phyloP scores from a whole-genome alignment of 1,284 basidiomycete genomes.

The Crucibulum parvulum region DNA sequence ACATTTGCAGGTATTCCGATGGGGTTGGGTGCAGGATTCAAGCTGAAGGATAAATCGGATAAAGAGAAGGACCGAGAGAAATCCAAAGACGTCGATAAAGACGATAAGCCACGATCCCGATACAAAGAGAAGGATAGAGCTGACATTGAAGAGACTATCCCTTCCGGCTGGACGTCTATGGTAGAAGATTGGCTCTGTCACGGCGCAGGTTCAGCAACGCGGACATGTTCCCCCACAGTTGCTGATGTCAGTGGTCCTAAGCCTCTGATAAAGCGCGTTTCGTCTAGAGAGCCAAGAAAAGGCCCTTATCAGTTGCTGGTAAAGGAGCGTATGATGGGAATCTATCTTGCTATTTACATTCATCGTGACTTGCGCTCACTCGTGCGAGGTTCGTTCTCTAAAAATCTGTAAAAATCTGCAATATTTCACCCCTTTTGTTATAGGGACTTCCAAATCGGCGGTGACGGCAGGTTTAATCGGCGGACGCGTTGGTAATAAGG shows the following conservation, averaged over 20 bases:
- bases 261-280: slow-evolving; percentile 42
- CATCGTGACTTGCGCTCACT: slow-evolving; percentile 69
- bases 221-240: slow-evolving; percentile 34
- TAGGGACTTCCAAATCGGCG: slow-evolving; percentile 71
- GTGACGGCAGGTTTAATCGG: slow-evolving; percentile 90
- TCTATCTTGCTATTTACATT: slow-evolving; percentile 80
- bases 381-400: slow-evolving; percentile 56
- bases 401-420: neutral
- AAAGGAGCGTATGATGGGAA: slow-evolving; percentile 90
- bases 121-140: slow-evolving; percentile 51
- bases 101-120: slow-evolving; percentile 25
- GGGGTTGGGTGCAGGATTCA: slow-evolving; percentile 80
- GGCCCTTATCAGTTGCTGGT: slow-evolving; percentile 82
- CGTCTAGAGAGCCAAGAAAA: slow-evolving; percentile 49
- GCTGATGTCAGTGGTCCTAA: slow-evolving; percentile 44
- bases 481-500: slow-evolving; percentile 87
- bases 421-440: neutral
- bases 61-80: slow-evolving; percentile 39
- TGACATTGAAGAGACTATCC: slow-evolving; percentile 34
- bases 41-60: slow-evolving; percentile 55
- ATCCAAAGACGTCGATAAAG: slow-evolving; percentile 1
- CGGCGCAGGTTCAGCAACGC: slow-evolving; percentile 33
- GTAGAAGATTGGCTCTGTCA: slow-evolving; percentile 77
- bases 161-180: slow-evolving; percentile 72
- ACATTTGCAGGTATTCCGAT: slow-evolving; percentile 66